Evolutionary conservation across 306 rosid genomes (phyloP), one percentile per base, ranked within the genome.

Genomic region (Inga oerstediana): DNA sequence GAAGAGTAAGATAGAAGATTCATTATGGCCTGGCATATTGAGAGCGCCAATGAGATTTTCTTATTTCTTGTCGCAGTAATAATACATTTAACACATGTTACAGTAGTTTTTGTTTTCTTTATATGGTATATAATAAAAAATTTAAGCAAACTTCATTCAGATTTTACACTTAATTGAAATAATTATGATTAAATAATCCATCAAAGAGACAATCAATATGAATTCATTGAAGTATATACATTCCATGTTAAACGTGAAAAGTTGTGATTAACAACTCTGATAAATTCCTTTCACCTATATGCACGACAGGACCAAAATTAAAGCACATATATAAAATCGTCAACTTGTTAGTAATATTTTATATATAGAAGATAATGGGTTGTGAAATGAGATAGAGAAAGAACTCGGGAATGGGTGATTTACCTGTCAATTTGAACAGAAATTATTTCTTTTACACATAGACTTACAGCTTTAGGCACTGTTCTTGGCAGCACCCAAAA

Each of bases 391-490:
- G 76, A 68, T 39, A 39, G 6, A 39, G 43, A 6, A 72, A 0
- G 75, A 19, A 41, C 78, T 85, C 17, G 89, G 84, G 80, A 83
- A 85, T 52, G 71, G 44, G 64, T n/a, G 27, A 48, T 8, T 62
- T 59, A 52, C 8, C 46, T 56, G 44, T 45, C 81, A 59, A 10
- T 20, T 87, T 81, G 66, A 81, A 79, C 76, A 43, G 13, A 65
- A 51, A 27, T 64, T 83, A 19, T 64, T 83, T 64, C 83, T 82
- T 52, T 59, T 52, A 61, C n/a, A 4, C 16, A 72, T 52, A 10
- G 45, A 48, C 77, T 72, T 49, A 9, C 81, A 48, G 69, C 13
- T 27, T 11, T 68, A 77, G 65, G 32, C 49, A 58, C 75, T 58
- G 45, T 46, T 44, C 32, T 81, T 77, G 85, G 83, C 81, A 62